phyloP scores from a whole-genome alignment of 2,329 filamentous ascomycete genomes.

The Sclerotinia subarctica region DNA sequence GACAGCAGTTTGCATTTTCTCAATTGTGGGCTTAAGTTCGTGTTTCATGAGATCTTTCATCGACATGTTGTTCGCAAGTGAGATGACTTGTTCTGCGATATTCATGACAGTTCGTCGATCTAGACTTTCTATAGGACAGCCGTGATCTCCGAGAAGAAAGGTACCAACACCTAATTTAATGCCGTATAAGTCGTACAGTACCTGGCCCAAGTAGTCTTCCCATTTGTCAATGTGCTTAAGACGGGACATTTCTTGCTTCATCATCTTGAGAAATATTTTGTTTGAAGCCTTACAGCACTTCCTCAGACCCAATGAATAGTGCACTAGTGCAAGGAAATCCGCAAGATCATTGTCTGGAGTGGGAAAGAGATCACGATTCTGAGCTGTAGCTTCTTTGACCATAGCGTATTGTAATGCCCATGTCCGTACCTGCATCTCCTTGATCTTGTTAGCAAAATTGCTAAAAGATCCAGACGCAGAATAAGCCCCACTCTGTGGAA shows the following conservation, averaged over 20 bases:
- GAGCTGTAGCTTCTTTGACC: slow-evolving; percentile 69
- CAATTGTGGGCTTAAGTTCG: slow-evolving; percentile 83
- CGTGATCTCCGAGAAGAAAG: slow-evolving; percentile 72
- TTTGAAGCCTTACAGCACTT: slow-evolving; percentile 82
- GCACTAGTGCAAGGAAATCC: slow-evolving; percentile 75
- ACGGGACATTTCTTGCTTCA: slow-evolving; percentile 79
- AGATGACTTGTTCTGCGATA: slow-evolving; percentile 79
- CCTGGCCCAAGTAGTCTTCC: slow-evolving; percentile 82
- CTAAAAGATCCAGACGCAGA: slow-evolving; percentile 44
- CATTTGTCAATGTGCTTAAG: slow-evolving; percentile 75
- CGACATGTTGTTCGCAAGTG: slow-evolving; percentile 76
- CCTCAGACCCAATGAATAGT: slow-evolving; percentile 79
- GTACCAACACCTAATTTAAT: slow-evolving; percentile 69
- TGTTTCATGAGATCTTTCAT: slow-evolving; percentile 91
- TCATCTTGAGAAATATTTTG: slow-evolving; percentile 83
- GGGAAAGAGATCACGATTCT: slow-evolving; percentile 62
- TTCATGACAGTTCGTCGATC: slow-evolving; percentile 78
- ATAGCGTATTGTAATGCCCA: slow-evolving; percentile 87
- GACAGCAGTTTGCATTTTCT: slow-evolving; percentile 87
- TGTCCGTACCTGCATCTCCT: slow-evolving; percentile 81
- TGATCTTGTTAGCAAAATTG: slow-evolving; percentile 64
- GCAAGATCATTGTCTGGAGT: slow-evolving; percentile 69
- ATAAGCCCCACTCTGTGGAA: slow-evolving; percentile 55
- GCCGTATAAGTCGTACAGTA: slow-evolving; percentile 79
- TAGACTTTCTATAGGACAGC: slow-evolving; percentile 71